Base-by-base conservation (phyloP, 1,139 yeast species). In the Hansenula sp. region DNA sequence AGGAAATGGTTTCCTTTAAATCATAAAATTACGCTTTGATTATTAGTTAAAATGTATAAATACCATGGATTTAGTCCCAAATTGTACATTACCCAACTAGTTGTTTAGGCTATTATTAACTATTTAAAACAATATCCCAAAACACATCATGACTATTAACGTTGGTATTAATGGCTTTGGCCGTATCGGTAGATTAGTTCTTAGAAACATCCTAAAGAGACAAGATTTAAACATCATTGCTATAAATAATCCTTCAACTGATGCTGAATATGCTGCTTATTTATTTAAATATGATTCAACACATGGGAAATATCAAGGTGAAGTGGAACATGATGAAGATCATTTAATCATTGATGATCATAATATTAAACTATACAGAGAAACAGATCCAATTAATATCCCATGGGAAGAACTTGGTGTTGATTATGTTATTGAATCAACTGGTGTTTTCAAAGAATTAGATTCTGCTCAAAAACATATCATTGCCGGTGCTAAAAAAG, bases 151-250 rank as follows among this genome's bases (percentile, higher is more conserved):
- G 58, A 34, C 55, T 26, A 44, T 54, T 45, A 44, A 44, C 38
- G 72, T 83, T 70, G 89, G 90, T 72, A 83, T 84, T 69, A 84
- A 84, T 81, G 94, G 94, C 63, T 84, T 84, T 82, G 94, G 94
- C 64, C 81, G 94, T 77, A 84, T 84, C 65, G 94, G 94, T 59
- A 83, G 94, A 66, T 65, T 75, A 43, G 94, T 84, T 52, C 69
- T 83, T 61, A 82, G 94, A 82, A 71, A 83, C 60, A 90, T 92
- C 57, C 68, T 82, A 57, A 42, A 66, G 45, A 81, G 89, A 77
- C 64, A 71, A 53, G 85, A 79, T 74, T 73, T 84, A 63, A 75
- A 78, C 52, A 82, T 84, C 55, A 87, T 84, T 52, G 92, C 88
- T 52, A 65, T 84, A 75, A 84, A 84, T 66, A 92, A 84, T 68